phyloP scores from a whole-genome alignment of 2,329 filamentous ascomycete species.

The Exophiala aquamarina region DNA sequence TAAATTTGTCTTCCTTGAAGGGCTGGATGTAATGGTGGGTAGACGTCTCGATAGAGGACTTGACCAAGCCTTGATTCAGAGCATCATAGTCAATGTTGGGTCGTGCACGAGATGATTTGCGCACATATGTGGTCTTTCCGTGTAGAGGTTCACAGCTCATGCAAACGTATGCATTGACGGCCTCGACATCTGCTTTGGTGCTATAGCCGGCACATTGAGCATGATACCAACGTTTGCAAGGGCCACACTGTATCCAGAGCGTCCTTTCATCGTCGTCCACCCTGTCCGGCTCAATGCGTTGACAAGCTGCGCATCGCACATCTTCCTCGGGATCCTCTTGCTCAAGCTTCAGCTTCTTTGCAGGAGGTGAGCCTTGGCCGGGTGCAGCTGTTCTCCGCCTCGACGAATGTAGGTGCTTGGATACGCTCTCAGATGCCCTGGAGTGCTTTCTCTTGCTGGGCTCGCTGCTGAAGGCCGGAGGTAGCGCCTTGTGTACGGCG shows the following conservation, averaged over 20 bases:
- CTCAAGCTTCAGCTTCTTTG: constrained; percentile 19
- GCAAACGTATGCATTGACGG: constrained; percentile 69
- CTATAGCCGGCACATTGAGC: constrained; percentile 67
- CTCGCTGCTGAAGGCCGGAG: constrained; percentile 25
- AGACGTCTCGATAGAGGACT: constrained; percentile 62
- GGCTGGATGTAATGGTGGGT: constrained; percentile 69
- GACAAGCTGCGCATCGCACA: constrained; percentile 54
- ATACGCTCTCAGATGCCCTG: no score
- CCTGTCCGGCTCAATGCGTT: constrained; percentile 52
- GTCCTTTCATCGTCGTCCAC: constrained; percentile 51
- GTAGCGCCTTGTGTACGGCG: neutral
- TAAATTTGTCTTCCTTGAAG: constrained; percentile 64
- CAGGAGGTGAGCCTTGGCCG: constrained; percentile 3
- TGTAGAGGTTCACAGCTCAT: constrained; percentile 57
- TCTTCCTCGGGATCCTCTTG: constrained; percentile 20
- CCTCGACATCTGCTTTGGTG: constrained; percentile 62
- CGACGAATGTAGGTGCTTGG: constrained; percentile 15
- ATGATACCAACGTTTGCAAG: constrained; percentile 69
- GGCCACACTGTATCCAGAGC: constrained; percentile 66
- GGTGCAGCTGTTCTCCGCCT: constrained; percentile 32
- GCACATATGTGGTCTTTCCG: constrained; percentile 65
- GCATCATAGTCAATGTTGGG: constrained; percentile 68
- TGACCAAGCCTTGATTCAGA: constrained; percentile 65
- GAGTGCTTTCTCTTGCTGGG: constrained; percentile 17
- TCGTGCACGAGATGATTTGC: constrained; percentile 65